These are phyloP conservation scores for Tilletia caries DNA, from an alignment of 1,284 basidiomycete species.

Conservation along the genomic window DNA sequence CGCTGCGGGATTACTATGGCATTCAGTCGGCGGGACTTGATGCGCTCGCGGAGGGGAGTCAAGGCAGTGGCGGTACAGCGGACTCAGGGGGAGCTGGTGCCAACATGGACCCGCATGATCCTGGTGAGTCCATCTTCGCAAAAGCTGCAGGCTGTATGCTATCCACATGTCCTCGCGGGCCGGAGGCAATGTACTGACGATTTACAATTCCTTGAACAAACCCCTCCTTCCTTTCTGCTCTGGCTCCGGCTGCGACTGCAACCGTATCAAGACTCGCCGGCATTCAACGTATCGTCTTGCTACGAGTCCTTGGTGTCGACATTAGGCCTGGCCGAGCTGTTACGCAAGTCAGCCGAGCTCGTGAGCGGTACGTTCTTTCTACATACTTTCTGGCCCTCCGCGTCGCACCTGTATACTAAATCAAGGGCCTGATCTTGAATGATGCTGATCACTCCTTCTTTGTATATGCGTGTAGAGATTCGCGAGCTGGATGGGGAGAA, in stretches of 20 bases:
- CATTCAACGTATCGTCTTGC: slow-evolving; percentile 14
- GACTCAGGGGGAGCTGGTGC: background rate
- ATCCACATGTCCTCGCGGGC: no score
- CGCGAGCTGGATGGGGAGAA: slow-evolving; percentile 79
- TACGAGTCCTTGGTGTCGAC: slow-evolving; percentile 26
- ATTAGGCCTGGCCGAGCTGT: slow-evolving; percentile 30
- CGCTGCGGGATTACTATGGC: slow-evolving; percentile 45
- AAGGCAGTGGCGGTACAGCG: background rate
- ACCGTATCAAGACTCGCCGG: slow-evolving; percentile 12
- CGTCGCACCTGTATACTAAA: no score
- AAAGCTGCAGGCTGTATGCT: no score
- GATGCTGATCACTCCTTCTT: background rate
- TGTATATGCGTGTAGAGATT: slow-evolving; percentile 63
- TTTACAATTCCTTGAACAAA: no score
- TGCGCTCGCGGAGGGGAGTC: slow-evolving; percentile 1
- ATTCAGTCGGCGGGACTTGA: slow-evolving; percentile 17
- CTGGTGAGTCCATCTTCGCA: background rate
- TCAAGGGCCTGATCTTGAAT: background rate
- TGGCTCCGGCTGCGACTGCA: no score
- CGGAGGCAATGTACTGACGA: no score
- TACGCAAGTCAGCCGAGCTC: slow-evolving; percentile 32
- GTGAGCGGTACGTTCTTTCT: slow-evolving; percentile 29
- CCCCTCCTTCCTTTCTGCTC: no score
- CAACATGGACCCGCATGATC: slow-evolving; percentile 13
- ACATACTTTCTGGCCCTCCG: no score